Conservation (phyloP, 768 basidiomycete genomes). For the Mycena olivaceomarginata region DNA sequence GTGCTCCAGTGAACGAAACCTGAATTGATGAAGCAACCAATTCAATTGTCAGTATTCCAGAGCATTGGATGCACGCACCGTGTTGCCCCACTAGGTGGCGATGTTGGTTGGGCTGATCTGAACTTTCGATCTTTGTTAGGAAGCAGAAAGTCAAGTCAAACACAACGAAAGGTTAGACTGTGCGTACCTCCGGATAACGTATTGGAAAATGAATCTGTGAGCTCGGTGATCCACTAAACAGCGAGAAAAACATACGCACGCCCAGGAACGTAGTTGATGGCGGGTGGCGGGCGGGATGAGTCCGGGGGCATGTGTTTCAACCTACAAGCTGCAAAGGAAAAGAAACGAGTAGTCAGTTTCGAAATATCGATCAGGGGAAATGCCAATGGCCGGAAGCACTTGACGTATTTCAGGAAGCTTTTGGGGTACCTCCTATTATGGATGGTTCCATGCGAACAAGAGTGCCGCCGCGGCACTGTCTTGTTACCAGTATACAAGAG, state of each 20-base stretch:
- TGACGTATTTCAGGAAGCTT: too few relatives aligned
- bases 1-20: conserved; percentile 52
- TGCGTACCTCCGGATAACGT: conserved; percentile 68
- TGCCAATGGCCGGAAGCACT: conserved; percentile 61
- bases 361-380: conserved; percentile 30
- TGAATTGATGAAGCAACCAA: background rate
- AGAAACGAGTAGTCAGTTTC: conserved; percentile 24
- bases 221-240: background rate
- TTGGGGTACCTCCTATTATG: too few relatives aligned
- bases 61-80: conserved; percentile 47
- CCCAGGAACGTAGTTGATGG: conserved; percentile 89
- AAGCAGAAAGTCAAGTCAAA: background rate
- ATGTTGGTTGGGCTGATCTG: conserved; percentile 57
- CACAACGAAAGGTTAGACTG: background rate
- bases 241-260: conserved; percentile 50
- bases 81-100: conserved; percentile 60
- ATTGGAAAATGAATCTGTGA: conserved; percentile 68
- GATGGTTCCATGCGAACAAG: too few relatives aligned
- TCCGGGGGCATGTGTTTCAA: conserved; percentile 48
- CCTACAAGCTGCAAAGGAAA: conserved; percentile 50
- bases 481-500: too few relatives aligned
- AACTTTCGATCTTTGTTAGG: too few relatives aligned
- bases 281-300: conserved; percentile 88
- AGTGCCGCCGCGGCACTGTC: too few relatives aligned
- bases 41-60: too few relatives aligned